These are phyloP conservation scores for Gnaphalium uliginosum DNA, from an alignment of 129 eudicot species.

Conservation along the genomic window DNA sequence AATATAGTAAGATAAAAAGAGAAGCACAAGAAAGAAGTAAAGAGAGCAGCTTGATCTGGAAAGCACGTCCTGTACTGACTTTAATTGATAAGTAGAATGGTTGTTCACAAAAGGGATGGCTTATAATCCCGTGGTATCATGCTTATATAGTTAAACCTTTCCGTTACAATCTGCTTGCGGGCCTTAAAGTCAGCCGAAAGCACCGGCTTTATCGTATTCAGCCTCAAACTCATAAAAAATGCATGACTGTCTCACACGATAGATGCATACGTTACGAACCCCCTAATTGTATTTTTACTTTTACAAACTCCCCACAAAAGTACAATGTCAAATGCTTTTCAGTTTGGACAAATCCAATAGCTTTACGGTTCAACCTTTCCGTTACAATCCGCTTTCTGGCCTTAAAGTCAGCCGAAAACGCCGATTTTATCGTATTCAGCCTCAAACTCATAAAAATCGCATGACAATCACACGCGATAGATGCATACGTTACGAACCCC, in stretches of 20 bases:
- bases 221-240: slow-evolving; percentile 28
- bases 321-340: too few relatives aligned
- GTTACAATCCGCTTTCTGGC: too few relatives aligned
- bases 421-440: too few relatives aligned
- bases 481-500: slow-evolving; percentile 17
- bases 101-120: neutral
- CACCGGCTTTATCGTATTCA: slow-evolving; percentile 22
- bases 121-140: slow-evolving; percentile 3
- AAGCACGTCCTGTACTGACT: slow-evolving; percentile 10
- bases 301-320: too few relatives aligned
- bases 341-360: too few relatives aligned
- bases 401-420: too few relatives aligned
- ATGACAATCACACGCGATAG: slow-evolving; percentile 27
- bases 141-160: slow-evolving; percentile 1
- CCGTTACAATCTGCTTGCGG: slow-evolving; percentile 32
- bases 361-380: too few relatives aligned
- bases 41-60: neutral
- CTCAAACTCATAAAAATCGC: slow-evolving; percentile 29
- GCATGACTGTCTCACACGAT: slow-evolving; percentile 30
- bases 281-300: too few relatives aligned
- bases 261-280: neutral
- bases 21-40: neutral
- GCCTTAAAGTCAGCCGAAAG: slow-evolving; percentile 37
- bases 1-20: slow-evolving; percentile 5
- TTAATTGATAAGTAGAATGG: neutral